A percentile compares a stretch with the other conserved stretches of the same genome.
These are phyloP conservation scores for Apostasia ramifera DNA, from an alignment of 106 monocot genomes.

Conservation along the genomic window DNA sequence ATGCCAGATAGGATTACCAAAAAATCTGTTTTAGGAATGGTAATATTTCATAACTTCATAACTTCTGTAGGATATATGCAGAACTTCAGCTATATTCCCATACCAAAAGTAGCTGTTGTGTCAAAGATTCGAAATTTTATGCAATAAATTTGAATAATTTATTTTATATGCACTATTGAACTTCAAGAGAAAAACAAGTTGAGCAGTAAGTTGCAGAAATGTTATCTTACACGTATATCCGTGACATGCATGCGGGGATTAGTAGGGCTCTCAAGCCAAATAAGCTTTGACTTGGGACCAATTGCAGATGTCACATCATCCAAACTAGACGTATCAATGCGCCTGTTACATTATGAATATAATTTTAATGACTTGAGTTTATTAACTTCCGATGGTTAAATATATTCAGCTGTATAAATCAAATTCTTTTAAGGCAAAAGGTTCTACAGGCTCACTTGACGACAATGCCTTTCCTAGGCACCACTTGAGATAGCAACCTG, in stretches of 20 bases:
- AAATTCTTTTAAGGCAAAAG: background rate
- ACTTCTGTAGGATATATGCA: too few relatives aligned
- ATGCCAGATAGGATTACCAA: too few relatives aligned
- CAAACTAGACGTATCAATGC: constrained; percentile 68
- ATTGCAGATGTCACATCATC: constrained; percentile 61
- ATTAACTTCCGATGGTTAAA: background rate
- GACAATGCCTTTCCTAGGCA: constrained; percentile 65
- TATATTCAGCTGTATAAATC: background rate
- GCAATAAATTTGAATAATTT: background rate
- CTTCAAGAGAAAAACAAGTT: background rate
- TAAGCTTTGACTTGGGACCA: constrained; percentile 56
- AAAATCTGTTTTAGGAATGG: too few relatives aligned
- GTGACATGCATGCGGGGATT: constrained; percentile 83
- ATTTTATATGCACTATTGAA: background rate
- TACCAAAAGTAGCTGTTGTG: background rate
- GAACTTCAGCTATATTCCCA: too few relatives aligned
- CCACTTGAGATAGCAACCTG: constrained; percentile 78
- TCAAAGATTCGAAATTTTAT: background rate
- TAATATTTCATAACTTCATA: too few relatives aligned
- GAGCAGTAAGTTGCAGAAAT: background rate
- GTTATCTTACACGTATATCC: constrained; percentile 65
- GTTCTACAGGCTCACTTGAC: constrained; percentile 62
- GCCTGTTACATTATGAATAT: constrained; percentile 32
- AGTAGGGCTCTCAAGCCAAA: constrained; percentile 97
- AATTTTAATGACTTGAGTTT: background rate